Evolutionary conservation across 2,329 filamentous ascomycete species (phyloP).

Genomic region (Colletotrichum zoysiae): DNA sequence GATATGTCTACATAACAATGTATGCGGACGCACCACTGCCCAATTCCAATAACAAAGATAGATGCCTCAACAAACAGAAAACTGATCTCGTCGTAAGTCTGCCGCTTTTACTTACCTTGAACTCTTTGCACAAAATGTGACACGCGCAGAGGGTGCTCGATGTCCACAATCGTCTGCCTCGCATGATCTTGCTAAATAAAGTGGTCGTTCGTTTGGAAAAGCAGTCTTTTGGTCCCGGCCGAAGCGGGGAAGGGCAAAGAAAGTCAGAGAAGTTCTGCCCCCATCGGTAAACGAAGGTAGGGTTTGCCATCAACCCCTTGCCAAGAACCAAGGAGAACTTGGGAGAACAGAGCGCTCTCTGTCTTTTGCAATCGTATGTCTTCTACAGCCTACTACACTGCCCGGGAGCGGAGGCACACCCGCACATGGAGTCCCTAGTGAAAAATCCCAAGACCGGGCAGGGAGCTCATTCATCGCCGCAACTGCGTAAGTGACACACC

Average conservation of each 20-base stretch:
- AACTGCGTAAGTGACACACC: not conserved
- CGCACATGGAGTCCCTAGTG: not conserved
- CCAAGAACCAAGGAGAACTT: not conserved
- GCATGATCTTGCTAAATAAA: not conserved
- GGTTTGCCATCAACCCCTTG: not conserved
- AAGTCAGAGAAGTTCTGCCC: not conserved
- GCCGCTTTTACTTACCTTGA: not conserved
- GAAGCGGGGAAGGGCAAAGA: not conserved
- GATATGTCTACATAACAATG: not conserved
- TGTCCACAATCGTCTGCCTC: not conserved
- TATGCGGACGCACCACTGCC: no score
- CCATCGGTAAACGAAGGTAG: not conserved
- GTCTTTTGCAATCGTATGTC: not conserved
- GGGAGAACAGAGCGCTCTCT: not conserved
- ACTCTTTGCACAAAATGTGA: not conserved
- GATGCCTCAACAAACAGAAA: no score
- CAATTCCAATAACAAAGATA: accelerated
- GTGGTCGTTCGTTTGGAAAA: not conserved
- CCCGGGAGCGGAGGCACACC: not conserved
- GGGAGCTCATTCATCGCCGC: not conserved
- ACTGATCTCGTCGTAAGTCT: no score
- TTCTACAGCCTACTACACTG: no score
- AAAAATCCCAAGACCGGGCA: not conserved
- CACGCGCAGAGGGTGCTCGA: no score
- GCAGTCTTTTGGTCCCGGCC: no score